Percentiles rank a stretch among this genome's conserved stretches.
phyloP scores from a whole-genome alignment of 2,329 filamentous ascomycete species.

The Pestalotiopsis sp. region DNA sequence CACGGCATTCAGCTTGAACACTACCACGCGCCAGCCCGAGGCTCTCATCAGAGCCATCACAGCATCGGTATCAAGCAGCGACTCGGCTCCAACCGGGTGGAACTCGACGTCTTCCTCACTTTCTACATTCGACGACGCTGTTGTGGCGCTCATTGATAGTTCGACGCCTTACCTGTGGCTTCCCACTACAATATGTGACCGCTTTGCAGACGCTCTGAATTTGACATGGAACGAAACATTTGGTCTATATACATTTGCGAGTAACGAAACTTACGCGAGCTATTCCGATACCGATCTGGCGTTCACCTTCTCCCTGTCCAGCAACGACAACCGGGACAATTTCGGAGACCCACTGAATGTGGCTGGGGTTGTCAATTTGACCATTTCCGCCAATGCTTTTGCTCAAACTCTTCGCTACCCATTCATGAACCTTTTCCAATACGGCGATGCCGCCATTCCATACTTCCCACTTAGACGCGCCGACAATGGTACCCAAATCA shows the following conservation, averaged over 20 bases:
- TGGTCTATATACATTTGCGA: conserved; percentile 65
- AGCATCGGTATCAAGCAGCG: conserved; percentile 36
- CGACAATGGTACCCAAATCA: conserved; percentile 54
- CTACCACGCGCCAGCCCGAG: conserved; percentile 57
- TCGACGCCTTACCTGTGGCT: conserved; percentile 68
- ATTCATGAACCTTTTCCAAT: conserved; percentile 47
- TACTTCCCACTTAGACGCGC: conserved; percentile 70
- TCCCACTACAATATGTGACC: conserved; percentile 60
- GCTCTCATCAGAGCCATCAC: conserved; percentile 63
- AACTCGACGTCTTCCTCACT: conserved; percentile 38
- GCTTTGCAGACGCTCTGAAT: conserved; percentile 66
- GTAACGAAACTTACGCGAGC: conserved; percentile 52
- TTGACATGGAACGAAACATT: conserved; percentile 66
- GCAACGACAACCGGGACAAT: conserved; percentile 54
- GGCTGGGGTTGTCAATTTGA: conserved; percentile 58
- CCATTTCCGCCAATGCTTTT: conserved; percentile 53
- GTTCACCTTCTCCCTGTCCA: conserved; percentile 61
- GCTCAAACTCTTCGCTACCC: conserved; percentile 52
- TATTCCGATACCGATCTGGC: conserved; percentile 50
- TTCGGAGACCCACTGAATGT: conserved; percentile 51
- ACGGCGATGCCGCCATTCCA: conserved; percentile 46
- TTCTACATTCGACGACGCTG: conserved; percentile 48
- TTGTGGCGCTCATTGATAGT: conserved; percentile 62
- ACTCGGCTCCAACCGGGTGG: conserved; percentile 41
- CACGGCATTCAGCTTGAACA: conserved; percentile 58